phyloP scores from a whole-genome alignment of 768 basidiomycete species.

The Pleurotus pulmonarius region DNA sequence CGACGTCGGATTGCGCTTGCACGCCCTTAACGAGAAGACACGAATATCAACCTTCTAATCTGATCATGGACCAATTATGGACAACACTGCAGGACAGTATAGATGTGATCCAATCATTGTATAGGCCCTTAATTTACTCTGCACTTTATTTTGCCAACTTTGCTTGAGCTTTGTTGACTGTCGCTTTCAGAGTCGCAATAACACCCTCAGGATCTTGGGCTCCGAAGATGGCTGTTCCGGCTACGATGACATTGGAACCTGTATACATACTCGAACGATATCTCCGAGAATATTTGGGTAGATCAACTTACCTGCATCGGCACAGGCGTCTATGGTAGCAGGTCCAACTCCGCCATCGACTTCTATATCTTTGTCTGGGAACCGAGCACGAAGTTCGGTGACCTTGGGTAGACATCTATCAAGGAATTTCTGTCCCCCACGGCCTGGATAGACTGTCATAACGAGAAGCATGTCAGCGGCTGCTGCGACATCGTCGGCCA shows the following conservation, averaged over 20 bases:
- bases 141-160: constrained; percentile 23
- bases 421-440: constrained; percentile 95
- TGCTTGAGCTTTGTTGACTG: constrained; percentile 66
- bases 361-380: constrained; percentile 94
- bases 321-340: constrained; percentile 83
- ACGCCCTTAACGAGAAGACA: neutral
- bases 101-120: neutral
- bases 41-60: neutral
- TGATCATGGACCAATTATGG: neutral
- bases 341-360: constrained; percentile 98
- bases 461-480: constrained; percentile 94
- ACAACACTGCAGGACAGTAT: neutral
- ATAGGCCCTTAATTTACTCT: constrained; percentile 9
- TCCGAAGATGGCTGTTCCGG: constrained; percentile 92
- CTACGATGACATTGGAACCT: constrained; percentile 99
- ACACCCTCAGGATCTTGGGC: constrained; percentile 76
- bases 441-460: constrained; percentile 97
- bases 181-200: constrained; percentile 66
- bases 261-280: neutral
- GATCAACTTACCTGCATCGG: constrained; percentile 67
- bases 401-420: constrained; percentile 93
- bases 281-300: neutral
- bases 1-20: neutral
- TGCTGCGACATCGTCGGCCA: constrained; percentile 80
- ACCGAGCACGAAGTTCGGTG: constrained; percentile 80